These are phyloP conservation scores for Oryza coarctata DNA, from an alignment of 176 grass and related monocot species.

Conservation along the genomic window DNA sequence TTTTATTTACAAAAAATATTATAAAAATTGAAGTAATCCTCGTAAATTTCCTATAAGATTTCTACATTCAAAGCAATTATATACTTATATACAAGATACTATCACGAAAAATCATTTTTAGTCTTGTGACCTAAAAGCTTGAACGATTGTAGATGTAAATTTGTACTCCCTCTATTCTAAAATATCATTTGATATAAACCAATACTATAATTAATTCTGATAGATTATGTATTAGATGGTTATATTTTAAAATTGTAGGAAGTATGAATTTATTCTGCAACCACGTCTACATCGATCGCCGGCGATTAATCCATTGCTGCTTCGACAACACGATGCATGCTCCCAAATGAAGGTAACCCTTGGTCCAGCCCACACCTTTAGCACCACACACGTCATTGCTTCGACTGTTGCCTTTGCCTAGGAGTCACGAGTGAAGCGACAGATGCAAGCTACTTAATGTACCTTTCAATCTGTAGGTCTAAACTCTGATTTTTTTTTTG, in stretches of 20 bases:
- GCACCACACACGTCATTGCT: conserved; percentile 20
- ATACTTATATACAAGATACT: background rate
- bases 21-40: no score
- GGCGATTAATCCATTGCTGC: background rate
- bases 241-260: no score
- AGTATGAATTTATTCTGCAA: background rate
- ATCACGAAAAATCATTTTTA: background rate
- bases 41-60: background rate
- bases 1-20: no score
- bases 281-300: background rate
- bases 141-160: background rate
- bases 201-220: no score
- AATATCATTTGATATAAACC: no score
- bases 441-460: background rate
- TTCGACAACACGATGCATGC: background rate
- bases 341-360: background rate
- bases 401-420: conserved; percentile 5
- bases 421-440: background rate
- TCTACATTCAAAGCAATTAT: background rate
- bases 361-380: background rate
- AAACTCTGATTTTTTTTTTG: background rate
- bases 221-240: no score
- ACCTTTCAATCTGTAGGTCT: background rate
- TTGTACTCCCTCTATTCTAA: no score
- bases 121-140: no score